Conservation (phyloP, 148 eudicot species). For the Polygonum aviculare region DNA sequence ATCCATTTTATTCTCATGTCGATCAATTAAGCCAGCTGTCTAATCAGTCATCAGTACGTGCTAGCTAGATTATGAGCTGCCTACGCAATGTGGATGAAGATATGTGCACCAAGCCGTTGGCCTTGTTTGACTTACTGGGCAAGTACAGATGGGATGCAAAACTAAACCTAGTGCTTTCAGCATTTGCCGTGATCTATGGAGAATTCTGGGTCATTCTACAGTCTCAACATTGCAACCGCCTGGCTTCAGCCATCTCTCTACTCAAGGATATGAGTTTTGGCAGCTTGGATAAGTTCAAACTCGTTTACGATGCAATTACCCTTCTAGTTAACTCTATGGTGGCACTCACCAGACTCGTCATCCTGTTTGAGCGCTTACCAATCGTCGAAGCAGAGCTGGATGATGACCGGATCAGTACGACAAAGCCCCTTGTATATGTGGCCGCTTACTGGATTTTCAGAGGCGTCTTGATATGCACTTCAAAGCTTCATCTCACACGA, state of each 20-base stretch:
- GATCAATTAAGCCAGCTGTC: too few relatives aligned
- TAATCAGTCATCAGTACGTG: background rate
- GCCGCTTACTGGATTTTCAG: constrained; percentile 60
- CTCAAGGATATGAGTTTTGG: constrained; percentile 34
- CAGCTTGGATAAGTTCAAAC: constrained; percentile 18
- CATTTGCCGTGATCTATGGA: constrained; percentile 41
- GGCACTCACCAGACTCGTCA: constrained; percentile 28
- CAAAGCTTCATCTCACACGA: constrained; percentile 34
- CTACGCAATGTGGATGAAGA: constrained; percentile 23
- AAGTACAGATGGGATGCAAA: constrained; percentile 64
- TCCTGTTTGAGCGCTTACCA: constrained; percentile 38
- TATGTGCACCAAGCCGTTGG: constrained; percentile 31
- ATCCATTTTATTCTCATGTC: background rate
- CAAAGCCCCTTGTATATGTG: constrained; percentile 36
- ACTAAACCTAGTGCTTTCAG: constrained; percentile 42
- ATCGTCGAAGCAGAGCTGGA: constrained; percentile 26
- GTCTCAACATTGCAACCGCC: constrained; percentile 21
- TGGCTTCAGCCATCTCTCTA: constrained; percentile 42
- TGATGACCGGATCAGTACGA: constrained; percentile 12
- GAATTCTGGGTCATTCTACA: constrained; percentile 51
- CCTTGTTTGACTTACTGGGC: constrained; percentile 35
- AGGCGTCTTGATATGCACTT: constrained; percentile 40
- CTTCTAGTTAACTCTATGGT: constrained; percentile 27
- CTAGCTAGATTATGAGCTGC: constrained; percentile 35
- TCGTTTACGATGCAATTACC: constrained; percentile 28